Conservation (phyloP, 2,329 filamentous ascomycete genomes). For the Pestalotiopsis sp. region DNA sequence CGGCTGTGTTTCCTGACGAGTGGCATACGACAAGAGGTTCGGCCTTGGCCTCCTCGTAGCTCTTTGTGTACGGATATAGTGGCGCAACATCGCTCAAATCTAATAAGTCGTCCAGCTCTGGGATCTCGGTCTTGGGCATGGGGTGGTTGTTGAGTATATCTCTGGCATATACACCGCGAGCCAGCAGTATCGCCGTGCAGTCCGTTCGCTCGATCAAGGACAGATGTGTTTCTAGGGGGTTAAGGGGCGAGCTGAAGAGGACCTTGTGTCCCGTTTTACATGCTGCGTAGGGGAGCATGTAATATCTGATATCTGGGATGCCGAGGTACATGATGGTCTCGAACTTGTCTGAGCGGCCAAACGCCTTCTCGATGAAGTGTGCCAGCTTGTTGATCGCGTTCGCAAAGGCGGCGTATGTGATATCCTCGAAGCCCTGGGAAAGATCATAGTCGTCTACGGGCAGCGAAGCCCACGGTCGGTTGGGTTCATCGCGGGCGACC, state of each 20-base stretch:
- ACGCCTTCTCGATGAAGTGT: constrained; percentile 18
- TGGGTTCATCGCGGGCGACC: constrained; percentile 19
- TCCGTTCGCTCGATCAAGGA: constrained; percentile 27
- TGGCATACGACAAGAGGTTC: constrained; percentile 15
- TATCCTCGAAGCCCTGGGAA: constrained; percentile 22
- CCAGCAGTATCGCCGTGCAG: constrained; percentile 13
- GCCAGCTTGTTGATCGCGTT: constrained; percentile 25
- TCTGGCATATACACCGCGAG: constrained; percentile 16
- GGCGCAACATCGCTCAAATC: constrained; percentile 19
- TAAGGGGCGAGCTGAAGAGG: constrained; percentile 34
- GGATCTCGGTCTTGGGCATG: constrained; percentile 19
- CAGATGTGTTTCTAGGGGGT: constrained; percentile 31
- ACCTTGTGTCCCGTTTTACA: constrained; percentile 45
- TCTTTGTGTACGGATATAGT: constrained; percentile 33
- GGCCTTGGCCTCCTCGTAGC: constrained; percentile 31
- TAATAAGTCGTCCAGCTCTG: constrained; percentile 25
- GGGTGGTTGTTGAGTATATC: constrained; percentile 13
- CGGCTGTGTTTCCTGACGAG: constrained; percentile 32
- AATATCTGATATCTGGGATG: constrained; percentile 22
- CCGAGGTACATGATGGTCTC: constrained; percentile 24
- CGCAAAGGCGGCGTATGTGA: constrained; percentile 20
- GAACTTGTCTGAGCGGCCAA: constrained; percentile 20
- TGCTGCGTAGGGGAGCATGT: constrained; percentile 23
- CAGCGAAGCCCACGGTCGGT: constrained; percentile 22
- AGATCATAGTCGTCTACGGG: constrained; percentile 25